phyloP scores from a whole-genome alignment of 1,284 basidiomycete species.

The Rhizoctonia solani region DNA sequence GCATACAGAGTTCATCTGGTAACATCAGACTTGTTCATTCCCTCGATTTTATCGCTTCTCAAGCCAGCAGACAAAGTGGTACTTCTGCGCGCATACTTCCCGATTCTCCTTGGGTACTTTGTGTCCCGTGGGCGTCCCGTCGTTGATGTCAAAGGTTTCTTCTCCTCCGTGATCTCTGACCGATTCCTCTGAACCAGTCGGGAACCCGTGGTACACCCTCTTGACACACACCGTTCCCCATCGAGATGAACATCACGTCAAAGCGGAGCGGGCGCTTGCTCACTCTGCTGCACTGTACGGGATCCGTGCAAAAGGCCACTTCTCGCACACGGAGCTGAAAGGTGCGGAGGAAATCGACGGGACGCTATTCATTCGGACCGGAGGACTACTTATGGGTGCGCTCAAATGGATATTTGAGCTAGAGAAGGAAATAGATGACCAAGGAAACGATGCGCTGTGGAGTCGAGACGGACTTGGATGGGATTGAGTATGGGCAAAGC shows the following conservation, averaged over 20 bases:
- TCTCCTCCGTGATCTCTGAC: constrained; percentile 6
- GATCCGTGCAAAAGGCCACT: constrained; percentile 10
- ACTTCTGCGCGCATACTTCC: constrained; percentile 32
- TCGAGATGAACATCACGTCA: constrained; percentile 37
- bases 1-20: constrained; percentile 34
- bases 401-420: constrained; percentile 25
- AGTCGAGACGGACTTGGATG: constrained; percentile 11
- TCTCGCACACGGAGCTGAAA: constrained; percentile 14
- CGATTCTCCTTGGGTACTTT: constrained; percentile 12
- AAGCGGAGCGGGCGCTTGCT: constrained; percentile 33
- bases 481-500: no score
- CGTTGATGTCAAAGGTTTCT: constrained; percentile 28
- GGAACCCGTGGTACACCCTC: constrained; percentile 36
- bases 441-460: background rate
- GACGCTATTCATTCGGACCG: constrained; percentile 36
- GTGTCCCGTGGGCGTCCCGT: constrained; percentile 35
- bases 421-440: background rate
- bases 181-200: background rate
- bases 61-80: constrained; percentile 4
- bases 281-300: constrained; percentile 35
- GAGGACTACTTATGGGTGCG: constrained; percentile 33
- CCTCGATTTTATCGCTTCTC: constrained; percentile 33
- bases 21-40: constrained; percentile 35
- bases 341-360: constrained; percentile 37
- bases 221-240: constrained; percentile 31